Base-by-base conservation (phyloP, 2,329 filamentous ascomycete genomes). In the Apiospora arundinis region DNA sequence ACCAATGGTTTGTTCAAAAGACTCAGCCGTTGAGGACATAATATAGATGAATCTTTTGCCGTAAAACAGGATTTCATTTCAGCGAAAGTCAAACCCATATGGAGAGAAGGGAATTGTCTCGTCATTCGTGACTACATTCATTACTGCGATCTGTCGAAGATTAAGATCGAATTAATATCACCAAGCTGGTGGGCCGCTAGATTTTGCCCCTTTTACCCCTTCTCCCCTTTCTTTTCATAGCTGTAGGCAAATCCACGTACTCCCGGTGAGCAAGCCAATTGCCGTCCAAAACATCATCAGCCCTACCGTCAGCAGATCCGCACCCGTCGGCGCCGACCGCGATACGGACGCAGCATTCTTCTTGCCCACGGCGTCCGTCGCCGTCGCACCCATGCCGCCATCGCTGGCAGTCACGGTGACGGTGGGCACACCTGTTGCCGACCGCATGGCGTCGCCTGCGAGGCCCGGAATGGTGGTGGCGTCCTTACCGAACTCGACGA, bases 401-500 rank as follows among this genome's bases (percentile, higher is more conserved):
- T 44, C 70, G 5, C 71, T 72, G 0, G 66, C 44, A 3, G 70
- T 73, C 40, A 69, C 72, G 12, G 76, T 75, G 1, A 44, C 72
- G n/a, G 72, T 72, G 5, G 71, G 11, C 12, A 70, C 56, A 11
- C 72, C 74, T 21, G 76, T 76, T 23, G 77, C 72, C 9, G 78
- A 76, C 67, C 75, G 74, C 12, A 71, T 73, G 18, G 69, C 74
- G 70, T 87, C 85, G 70, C 87, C 87, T 32, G 79, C 83, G 28
- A 83, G 79, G 14, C 78, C 78, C 6, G 87, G 85, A 21, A 89
- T 78, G 6, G 79, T 77, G 14, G 78, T 81, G 66, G 79, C 79
- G 67, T 76, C 75, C 16, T 79, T 74, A n/a, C 78, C 77, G 72
- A 90, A 83, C 75, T 86, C 84, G 49, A 88, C 76, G 25, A 90